Evolutionary conservation across 2,329 filamentous ascomycete genomes (phyloP), one percentile per base, ranked within the genome.

Genomic region (Colletotrichum sp.): DNA sequence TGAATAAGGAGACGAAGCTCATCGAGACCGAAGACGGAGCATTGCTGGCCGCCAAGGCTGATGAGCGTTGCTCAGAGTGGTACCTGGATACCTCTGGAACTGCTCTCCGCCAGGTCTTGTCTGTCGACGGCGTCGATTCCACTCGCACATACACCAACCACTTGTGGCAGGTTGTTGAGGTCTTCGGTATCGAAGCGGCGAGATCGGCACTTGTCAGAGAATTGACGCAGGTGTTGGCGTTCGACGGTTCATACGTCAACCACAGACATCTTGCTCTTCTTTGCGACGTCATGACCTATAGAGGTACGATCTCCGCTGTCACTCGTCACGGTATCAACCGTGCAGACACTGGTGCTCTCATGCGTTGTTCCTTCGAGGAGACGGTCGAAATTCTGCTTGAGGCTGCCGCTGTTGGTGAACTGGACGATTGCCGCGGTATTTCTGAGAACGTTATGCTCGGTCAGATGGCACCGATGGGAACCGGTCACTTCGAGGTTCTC

Each of bases 341-440:
- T 81, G 95, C 96, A 30, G 97, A 99, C 83, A 99, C 98, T 77
- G 97, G 97, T 89, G 98, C 97, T 12, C 90, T 99, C 81, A 99
- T 99, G 97, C 94, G 97, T 85, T 99, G 98, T 90, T 99, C 97
- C 3, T 99, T 99, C 87, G 97, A 99, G 86, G 98, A 99, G 85
- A 99, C 97, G 1, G 97, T 99, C 55, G 98, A 99, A 84, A 99
- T 99, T 89, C 89, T 99, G 69, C 92, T 99, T 24, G 97, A 99
- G 83, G 98, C 97, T 77, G 97, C 97, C 28, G 95, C 96, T 18
- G 95, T 95, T 67, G 97, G 97, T 83, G 97, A 99, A 85, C 90
- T 99, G 36, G 97, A 99, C 83, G 97, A 99, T 85, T 99, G 98
- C 88, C 95, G 96, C 76, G 97, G 97, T 90, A 96, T 99, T 67